These are phyloP conservation scores for Keithomyces neogunnii DNA, from an alignment of 2,329 filamentous ascomycete genomes.

Conservation along the genomic window DNA sequence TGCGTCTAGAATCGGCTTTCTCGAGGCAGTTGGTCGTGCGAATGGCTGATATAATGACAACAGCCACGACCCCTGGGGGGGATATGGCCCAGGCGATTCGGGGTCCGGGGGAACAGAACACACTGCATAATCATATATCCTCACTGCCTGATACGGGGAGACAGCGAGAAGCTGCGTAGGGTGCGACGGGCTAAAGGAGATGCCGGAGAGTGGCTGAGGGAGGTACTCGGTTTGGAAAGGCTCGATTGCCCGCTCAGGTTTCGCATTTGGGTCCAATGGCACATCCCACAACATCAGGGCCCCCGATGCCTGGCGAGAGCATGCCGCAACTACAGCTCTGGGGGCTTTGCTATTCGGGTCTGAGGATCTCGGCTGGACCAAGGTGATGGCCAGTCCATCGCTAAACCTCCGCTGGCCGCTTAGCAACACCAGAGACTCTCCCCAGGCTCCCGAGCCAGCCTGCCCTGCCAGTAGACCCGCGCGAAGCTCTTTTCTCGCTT, in stretches of 20 bases:
- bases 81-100: slow-evolving; percentile 39
- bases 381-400: slow-evolving; percentile 46
- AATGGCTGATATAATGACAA: slow-evolving; percentile 54
- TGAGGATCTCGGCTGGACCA: slow-evolving; percentile 34
- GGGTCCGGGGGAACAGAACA: slow-evolving; percentile 45
- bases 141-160: slow-evolving; percentile 45
- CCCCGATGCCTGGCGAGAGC: slow-evolving; percentile 51
- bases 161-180: slow-evolving; percentile 50
- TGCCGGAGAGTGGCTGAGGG: slow-evolving; percentile 41
- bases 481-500: slow-evolving; percentile 44
- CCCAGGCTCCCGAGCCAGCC: slow-evolving; percentile 55
- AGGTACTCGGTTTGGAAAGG: slow-evolving; percentile 56
- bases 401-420: slow-evolving; percentile 44
- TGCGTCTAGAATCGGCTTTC: slow-evolving; percentile 55
- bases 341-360: slow-evolving; percentile 27
- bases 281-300: slow-evolving; percentile 51
- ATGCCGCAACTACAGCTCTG: slow-evolving; percentile 49
- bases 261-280: slow-evolving; percentile 32
- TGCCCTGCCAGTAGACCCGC: slow-evolving; percentile 41
- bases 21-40: slow-evolving; percentile 35
- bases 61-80: slow-evolving; percentile 55
- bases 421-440: slow-evolving; percentile 48
- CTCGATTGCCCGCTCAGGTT: slow-evolving; percentile 22
- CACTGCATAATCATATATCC: slow-evolving; percentile 53
- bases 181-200: slow-evolving; percentile 54